A percentile compares a stretch with the other conserved stretches of the same genome.
These are phyloP conservation scores for Pseudogymnoascus sp. DNA, from an alignment of 2,329 filamentous ascomycete species.

Conservation along the genomic window DNA sequence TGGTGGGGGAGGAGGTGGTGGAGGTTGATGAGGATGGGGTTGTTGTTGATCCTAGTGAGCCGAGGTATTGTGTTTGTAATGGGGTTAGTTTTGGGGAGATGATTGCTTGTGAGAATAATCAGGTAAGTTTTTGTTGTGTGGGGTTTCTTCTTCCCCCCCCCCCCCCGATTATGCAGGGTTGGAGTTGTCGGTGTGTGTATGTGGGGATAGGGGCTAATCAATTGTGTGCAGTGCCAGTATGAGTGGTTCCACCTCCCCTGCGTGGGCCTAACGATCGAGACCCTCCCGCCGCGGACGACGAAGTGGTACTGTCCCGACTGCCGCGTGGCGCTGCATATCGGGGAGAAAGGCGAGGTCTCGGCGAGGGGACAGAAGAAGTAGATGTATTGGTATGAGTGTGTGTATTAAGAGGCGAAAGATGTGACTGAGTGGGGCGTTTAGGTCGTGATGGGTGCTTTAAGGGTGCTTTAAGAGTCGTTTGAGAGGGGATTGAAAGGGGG, in stretches of 20 bases:
- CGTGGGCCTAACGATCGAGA: conserved; percentile 50
- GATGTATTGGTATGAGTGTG: neutral
- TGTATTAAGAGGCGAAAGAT: neutral
- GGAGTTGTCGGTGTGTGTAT: too few species aligned
- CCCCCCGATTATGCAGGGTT: too few species aligned
- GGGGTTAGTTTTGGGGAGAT: conserved; percentile 74
- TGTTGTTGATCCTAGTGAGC: conserved; percentile 65
- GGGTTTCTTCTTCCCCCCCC: too few species aligned
- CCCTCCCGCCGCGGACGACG: conserved; percentile 61
- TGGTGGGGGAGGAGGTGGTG: conserved; percentile 38
- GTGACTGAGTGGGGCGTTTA: neutral
- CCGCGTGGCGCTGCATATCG: conserved; percentile 51
- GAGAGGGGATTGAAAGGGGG: neutral
- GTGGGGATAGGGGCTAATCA: too few species aligned
- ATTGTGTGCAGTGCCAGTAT: conserved; percentile 69
- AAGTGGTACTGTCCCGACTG: conserved; percentile 85
- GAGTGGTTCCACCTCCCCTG: conserved; percentile 84
- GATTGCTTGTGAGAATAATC: conserved; percentile 73
- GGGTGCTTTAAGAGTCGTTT: neutral
- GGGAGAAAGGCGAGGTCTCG: conserved; percentile 53
- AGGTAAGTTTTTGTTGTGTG: conserved; percentile 44
- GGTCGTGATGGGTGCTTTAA: neutral
- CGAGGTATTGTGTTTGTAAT: conserved; percentile 69
- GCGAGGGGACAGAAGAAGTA: conserved; percentile 28
- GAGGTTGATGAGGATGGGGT: conserved; percentile 62